These are phyloP conservation scores for Metarhizium brunneum DNA, from an alignment of 2,329 filamentous ascomycete species.

Conservation along the genomic window DNA sequence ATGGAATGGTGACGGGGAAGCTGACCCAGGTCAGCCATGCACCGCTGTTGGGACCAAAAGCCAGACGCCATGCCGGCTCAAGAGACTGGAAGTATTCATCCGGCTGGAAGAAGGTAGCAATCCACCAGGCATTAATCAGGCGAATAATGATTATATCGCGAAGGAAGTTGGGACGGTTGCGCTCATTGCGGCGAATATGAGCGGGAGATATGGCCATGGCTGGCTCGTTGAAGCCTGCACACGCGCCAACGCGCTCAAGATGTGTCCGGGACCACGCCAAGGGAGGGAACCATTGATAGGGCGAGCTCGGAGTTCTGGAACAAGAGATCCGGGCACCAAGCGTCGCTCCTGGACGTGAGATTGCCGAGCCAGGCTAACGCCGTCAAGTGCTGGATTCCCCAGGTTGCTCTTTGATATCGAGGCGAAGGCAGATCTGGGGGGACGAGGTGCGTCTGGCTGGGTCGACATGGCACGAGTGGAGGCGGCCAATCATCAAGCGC, in stretches of 20 bases:
- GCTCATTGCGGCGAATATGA: slow-evolving; percentile 8
- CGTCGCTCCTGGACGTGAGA: not conserved
- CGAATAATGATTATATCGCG: slow-evolving; percentile 55
- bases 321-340: not conserved
- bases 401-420: too few species aligned
- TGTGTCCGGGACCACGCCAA: not conserved
- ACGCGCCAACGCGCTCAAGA: not conserved
- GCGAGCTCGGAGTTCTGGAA: not conserved
- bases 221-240: not conserved
- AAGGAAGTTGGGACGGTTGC: slow-evolving; percentile 18
- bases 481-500: not conserved
- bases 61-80: slow-evolving; percentile 85
- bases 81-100: slow-evolving; percentile 96
- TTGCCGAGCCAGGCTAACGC: not conserved
- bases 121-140: slow-evolving; percentile 66
- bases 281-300: not conserved
- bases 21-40: slow-evolving; percentile 95
- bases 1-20: slow-evolving; percentile 9
- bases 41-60: slow-evolving; percentile 67
- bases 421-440: too few species aligned
- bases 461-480: not conserved
- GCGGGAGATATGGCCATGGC: slow-evolving; percentile 12
- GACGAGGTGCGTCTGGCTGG: not conserved
- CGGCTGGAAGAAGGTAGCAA: slow-evolving; percentile 92
- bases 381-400: not conserved